These are phyloP conservation scores for Maudiozyma saulgeensis DNA, from an alignment of 805 yeast genomes.

Conservation along the genomic window DNA sequence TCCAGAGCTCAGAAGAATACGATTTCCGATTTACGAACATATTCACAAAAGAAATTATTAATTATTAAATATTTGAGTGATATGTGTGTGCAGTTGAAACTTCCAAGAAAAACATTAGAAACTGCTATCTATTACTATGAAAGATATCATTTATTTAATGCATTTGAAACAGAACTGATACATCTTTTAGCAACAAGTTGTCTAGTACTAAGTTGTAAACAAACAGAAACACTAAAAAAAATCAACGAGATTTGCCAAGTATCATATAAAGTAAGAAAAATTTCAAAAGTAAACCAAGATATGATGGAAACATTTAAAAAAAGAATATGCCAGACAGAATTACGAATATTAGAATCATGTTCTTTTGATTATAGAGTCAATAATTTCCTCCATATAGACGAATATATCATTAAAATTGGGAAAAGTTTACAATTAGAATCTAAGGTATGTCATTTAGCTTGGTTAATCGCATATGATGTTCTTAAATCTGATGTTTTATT, in stretches of 20 bases:
- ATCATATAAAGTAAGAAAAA: constrained; percentile 29
- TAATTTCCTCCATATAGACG: constrained; percentile 43
- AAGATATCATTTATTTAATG: constrained; percentile 56
- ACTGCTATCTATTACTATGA: constrained; percentile 68
- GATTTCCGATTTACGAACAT: constrained; percentile 41
- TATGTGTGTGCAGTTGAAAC: constrained; percentile 43
- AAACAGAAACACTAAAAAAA: constrained; percentile 78
- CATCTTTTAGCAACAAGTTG: constrained; percentile 61
- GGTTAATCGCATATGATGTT: constrained; percentile 71
- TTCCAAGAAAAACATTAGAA: constrained; percentile 62
- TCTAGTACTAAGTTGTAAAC: constrained; percentile 61
- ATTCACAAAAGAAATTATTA: constrained; percentile 43
- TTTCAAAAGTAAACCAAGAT: constrained; percentile 21
- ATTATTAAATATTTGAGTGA: constrained; percentile 47
- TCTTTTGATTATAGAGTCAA: constrained; percentile 72
- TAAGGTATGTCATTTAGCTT: constrained; percentile 45
- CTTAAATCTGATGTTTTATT: constrained; percentile 60
- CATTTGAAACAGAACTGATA: constrained; percentile 44
- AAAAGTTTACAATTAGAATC: constrained; percentile 40
- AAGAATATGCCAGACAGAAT: constrained; percentile 52
- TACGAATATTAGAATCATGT: constrained; percentile 63
- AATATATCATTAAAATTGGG: constrained; percentile 50
- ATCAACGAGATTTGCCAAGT: constrained; percentile 46
- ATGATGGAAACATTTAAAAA: constrained; percentile 46
- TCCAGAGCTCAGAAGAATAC: constrained; percentile 41